These are phyloP conservation scores for Lichtheimia ornata DNA, from an alignment of 371 early-diverging fungal species.

Conservation along the genomic window DNA sequence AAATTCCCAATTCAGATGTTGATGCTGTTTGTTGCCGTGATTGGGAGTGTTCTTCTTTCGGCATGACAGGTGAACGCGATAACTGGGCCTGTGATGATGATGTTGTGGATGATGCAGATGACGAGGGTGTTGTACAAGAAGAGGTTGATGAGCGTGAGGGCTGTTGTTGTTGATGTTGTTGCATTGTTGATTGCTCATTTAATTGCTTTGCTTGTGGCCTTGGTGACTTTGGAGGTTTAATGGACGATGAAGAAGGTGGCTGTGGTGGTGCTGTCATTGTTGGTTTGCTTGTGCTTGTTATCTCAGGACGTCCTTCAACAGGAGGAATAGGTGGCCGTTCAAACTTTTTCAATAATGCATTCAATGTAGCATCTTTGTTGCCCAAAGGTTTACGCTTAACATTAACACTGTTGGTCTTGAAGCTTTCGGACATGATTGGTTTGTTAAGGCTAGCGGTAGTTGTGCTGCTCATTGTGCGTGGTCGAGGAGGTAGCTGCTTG, in stretches of 20 bases:
- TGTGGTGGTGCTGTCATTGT: constrained; percentile 8
- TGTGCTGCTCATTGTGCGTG: constrained; percentile 6
- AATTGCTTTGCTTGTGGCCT: constrained; percentile 10
- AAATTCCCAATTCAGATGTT: too few relatives aligned
- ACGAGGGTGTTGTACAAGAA: too few relatives aligned
- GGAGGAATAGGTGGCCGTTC: constrained; percentile 6
- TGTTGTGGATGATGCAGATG: too few relatives aligned
- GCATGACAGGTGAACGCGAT: too few relatives aligned
- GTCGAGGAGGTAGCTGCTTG: constrained; percentile 16
- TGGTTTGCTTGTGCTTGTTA: constrained; percentile 6
- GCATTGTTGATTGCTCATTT: too few relatives aligned
- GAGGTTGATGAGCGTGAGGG: too few relatives aligned
- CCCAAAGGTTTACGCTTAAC: constrained; percentile 38
- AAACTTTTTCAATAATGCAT: constrained; percentile 15
- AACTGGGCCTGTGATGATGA: too few relatives aligned
- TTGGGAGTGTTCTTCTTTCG: too few relatives aligned
- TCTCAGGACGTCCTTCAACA: neutral
- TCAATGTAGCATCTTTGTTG: constrained; percentile 4
- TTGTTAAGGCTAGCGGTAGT: constrained; percentile 1
- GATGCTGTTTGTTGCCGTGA: too few relatives aligned
- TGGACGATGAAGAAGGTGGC: constrained; percentile 3
- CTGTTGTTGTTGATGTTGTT: too few relatives aligned
- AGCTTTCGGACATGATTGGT: constrained; percentile 4
- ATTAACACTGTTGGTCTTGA: constrained; percentile 24
- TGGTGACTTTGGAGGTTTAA: constrained; percentile 11